phyloP scores from a whole-genome alignment of 2,329 filamentous ascomycete genomes.

The Anisogramma anomala region DNA sequence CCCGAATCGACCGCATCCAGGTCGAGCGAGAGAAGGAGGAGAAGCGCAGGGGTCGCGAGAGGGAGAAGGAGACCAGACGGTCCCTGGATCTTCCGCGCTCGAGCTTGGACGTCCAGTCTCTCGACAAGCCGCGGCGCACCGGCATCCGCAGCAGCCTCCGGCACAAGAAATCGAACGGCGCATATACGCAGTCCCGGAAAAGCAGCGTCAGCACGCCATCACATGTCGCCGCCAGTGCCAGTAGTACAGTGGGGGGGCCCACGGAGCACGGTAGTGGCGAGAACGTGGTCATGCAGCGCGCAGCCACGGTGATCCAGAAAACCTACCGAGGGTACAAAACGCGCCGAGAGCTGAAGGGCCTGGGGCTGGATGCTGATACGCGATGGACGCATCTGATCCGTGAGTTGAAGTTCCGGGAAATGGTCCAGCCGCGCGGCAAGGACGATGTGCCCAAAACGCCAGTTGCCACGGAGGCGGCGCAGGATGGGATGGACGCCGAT shows the following conservation, averaged over 20 bases:
- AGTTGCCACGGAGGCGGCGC: slow-evolving; percentile 10
- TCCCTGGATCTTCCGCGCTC: slow-evolving; percentile 7
- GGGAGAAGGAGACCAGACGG: slow-evolving; percentile 26
- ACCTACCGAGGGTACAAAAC: slow-evolving; percentile 68
- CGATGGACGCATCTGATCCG: slow-evolving; percentile 58
- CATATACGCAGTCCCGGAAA: not conserved
- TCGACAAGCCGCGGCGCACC: slow-evolving; percentile 15
- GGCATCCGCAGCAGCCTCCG: slow-evolving; percentile 15
- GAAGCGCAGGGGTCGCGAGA: slow-evolving; percentile 29
- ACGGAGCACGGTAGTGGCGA: slow-evolving; percentile 13
- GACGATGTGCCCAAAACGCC: slow-evolving; percentile 14
- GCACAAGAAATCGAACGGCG: slow-evolving; percentile 2
- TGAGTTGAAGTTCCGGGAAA: slow-evolving; percentile 43
- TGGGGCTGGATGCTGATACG: slow-evolving; percentile 56
- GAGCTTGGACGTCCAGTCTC: not conserved
- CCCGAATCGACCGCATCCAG: slow-evolving; percentile 38
- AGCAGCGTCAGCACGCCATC: slow-evolving; percentile 5
- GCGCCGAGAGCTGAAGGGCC: slow-evolving; percentile 57
- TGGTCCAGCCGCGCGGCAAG: slow-evolving; percentile 33
- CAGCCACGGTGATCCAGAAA: slow-evolving; percentile 51
- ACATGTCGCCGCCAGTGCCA: not conserved
- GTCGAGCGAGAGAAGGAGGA: slow-evolving; percentile 33
- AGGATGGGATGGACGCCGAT: slow-evolving; percentile 5
- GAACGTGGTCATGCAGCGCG: slow-evolving; percentile 25
- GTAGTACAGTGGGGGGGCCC: slow-evolving; percentile 4